A percentile compares a stretch with the other conserved stretches of the same genome.
Evolutionary conservation across 202 grass and related monocot genomes (phyloP).

Genomic region (Miscanthus sacchariflorus): DNA sequence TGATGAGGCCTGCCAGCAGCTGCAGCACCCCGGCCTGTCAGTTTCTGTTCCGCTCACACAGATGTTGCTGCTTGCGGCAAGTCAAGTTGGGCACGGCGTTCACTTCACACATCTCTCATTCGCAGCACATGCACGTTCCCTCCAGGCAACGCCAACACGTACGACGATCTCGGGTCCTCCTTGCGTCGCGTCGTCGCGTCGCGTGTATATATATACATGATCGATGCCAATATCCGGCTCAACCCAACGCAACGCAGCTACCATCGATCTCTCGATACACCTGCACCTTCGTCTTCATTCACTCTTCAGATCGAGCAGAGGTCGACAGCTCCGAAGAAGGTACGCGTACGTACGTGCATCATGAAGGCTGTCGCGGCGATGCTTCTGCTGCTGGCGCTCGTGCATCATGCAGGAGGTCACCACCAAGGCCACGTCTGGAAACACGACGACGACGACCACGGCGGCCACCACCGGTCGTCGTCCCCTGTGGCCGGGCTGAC

Average conservation of each 20-base stretch:
- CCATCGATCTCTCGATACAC: neutral
- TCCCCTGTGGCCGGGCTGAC: conserved; percentile 31
- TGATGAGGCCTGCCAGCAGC: no score
- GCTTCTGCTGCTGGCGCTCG: conserved; percentile 40
- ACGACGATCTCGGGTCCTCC: neutral
- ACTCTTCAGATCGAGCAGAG: neutral
- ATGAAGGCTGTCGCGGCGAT: conserved; percentile 1
- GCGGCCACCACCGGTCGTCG: neutral
- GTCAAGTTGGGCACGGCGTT: neutral
- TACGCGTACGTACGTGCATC: neutral
- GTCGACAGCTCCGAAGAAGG: neutral
- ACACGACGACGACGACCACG: neutral
- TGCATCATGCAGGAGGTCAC: neutral
- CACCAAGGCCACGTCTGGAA: neutral
- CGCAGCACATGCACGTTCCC: neutral
- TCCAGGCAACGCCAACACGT: neutral
- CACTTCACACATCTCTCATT: neutral
- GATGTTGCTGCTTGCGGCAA: neutral
- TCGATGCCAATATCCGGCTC: neutral
- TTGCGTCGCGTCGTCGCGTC: neutral
- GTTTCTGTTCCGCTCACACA: neutral
- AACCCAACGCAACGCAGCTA: neutral
- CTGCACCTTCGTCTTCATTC: neutral
- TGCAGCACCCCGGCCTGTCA: no score
- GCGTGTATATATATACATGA: neutral